Percentiles rank a stretch among this genome's conserved stretches.
Evolutionary conservation across 352 stramenopile genomes (phyloP).

Genomic region (Phytophthora gonapodyides): DNA sequence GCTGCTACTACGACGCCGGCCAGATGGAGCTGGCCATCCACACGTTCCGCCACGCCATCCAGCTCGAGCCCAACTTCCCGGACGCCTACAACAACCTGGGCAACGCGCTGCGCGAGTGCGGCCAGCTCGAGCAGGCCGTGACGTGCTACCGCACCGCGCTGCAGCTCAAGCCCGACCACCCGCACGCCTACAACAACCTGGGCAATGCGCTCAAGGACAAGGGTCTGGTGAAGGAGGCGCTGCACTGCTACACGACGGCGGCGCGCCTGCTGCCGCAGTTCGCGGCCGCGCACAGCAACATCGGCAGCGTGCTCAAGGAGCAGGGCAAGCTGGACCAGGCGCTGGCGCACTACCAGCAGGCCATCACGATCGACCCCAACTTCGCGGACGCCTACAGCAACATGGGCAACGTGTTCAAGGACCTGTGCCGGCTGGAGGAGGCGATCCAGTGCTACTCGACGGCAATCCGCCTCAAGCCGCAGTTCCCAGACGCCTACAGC

Average conservation of each 20-base stretch:
- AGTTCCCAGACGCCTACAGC: slow-evolving; percentile 91
- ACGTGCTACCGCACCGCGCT: slow-evolving; percentile 90
- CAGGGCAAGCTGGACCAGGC: slow-evolving; percentile 93
- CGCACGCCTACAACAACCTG: slow-evolving; percentile 95
- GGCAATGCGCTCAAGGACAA: slow-evolving; percentile 93
- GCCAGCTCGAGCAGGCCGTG: slow-evolving; percentile 80
- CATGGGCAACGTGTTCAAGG: slow-evolving; percentile 95
- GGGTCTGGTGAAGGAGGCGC: slow-evolving; percentile 92
- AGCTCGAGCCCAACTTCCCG: slow-evolving; percentile 92
- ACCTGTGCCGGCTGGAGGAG: slow-evolving; percentile 86
- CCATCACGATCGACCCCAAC: slow-evolving; percentile 91
- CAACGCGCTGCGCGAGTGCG: slow-evolving; percentile 89
- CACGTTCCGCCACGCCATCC: slow-evolving; percentile 91
- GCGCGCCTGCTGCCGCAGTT: slow-evolving; percentile 91
- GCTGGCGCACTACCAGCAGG: slow-evolving; percentile 94
- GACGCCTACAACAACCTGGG: slow-evolving; percentile 95
- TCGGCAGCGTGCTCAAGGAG: slow-evolving; percentile 95
- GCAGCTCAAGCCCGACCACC: slow-evolving; percentile 91
- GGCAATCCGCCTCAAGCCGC: slow-evolving; percentile 89
- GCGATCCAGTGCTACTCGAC: slow-evolving; percentile 91
- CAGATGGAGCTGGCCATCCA: slow-evolving; percentile 85
- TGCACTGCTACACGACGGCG: slow-evolving; percentile 94
- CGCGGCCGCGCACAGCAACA: slow-evolving; percentile 92
- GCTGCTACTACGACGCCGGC: slow-evolving; percentile 89
- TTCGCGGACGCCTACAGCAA: slow-evolving; percentile 95